phyloP scores from a whole-genome alignment of 2,329 filamentous ascomycete genomes.

The Botrytis porri region DNA sequence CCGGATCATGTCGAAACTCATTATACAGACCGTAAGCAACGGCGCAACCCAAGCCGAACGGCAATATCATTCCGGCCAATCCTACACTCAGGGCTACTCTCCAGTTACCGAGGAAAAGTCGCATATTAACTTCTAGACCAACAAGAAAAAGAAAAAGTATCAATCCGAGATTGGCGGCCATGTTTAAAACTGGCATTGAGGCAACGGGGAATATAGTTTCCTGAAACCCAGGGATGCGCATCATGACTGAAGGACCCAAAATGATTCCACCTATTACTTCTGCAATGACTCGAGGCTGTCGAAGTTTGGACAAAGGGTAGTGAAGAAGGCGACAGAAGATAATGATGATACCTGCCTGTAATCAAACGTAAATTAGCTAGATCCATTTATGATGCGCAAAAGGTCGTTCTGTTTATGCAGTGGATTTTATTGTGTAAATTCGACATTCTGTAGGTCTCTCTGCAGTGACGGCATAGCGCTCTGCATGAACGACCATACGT shows the following conservation, averaged over 20 bases:
- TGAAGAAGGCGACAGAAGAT: conserved; percentile 72
- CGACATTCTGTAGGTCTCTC: neutral
- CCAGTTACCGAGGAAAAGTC: conserved; percentile 78
- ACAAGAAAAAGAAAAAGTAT: conserved; percentile 86
- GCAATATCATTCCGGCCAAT: conserved; percentile 73
- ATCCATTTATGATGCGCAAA: neutral
- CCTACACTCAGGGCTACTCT: conserved; percentile 74
- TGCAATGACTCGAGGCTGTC: conserved; percentile 78
- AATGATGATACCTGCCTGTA: conserved; percentile 67
- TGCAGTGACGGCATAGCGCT: neutral
- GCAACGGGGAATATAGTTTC: conserved; percentile 70
- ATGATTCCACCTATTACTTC: conserved; percentile 84
- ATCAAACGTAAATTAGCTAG: neutral
- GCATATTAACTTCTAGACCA: conserved; percentile 80
- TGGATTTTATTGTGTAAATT: neutral
- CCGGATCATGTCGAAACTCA: conserved; percentile 54
- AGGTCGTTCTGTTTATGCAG: neutral
- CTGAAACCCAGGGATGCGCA: conserved; percentile 76
- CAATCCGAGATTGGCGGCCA: conserved; percentile 80
- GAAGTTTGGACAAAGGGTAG: conserved; percentile 71
- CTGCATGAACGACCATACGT: neutral
- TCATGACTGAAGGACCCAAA: conserved; percentile 84
- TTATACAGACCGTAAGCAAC: conserved; percentile 80
- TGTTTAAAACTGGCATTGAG: conserved; percentile 71
- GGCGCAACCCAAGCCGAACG: conserved; percentile 77